A percentile compares a stretch with the other conserved stretches of the same genome.
These are phyloP conservation scores for Triangularia setosa DNA, from an alignment of 2,329 filamentous ascomycete species.

Conservation along the genomic window DNA sequence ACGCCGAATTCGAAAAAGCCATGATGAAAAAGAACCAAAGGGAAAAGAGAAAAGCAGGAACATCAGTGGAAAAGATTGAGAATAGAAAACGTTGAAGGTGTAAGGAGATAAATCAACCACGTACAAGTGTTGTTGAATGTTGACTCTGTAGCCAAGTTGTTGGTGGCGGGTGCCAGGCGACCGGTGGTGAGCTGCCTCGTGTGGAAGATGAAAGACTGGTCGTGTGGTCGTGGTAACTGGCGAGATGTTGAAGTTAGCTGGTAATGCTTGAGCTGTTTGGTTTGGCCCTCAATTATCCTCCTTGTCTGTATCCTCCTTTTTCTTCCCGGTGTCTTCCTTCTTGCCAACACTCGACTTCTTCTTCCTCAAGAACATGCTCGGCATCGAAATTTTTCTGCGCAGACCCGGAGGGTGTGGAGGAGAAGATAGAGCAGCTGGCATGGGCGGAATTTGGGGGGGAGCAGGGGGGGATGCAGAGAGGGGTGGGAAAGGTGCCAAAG, in stretches of 20 bases:
- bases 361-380: background rate
- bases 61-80: background rate
- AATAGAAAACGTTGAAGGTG: background rate
- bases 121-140: background rate
- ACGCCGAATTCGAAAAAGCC: background rate
- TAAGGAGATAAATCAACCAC: background rate
- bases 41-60: background rate
- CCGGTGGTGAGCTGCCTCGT: background rate
- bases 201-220: background rate
- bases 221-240: background rate
- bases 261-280: background rate
- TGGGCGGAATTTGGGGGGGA: background rate
- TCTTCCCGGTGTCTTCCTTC: background rate
- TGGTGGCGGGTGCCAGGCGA: background rate
- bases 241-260: background rate
- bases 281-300: background rate
- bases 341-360: background rate
- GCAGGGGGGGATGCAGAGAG: background rate
- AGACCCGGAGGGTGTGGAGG: background rate
- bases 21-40: background rate
- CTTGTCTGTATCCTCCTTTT: background rate
- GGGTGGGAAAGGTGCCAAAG: background rate
- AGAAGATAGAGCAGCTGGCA: background rate
- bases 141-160: background rate
- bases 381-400: background rate